Base-by-base conservation (phyloP, 2,329 filamentous ascomycete species). In the Dothidotthia symphoricarpi region DNA sequence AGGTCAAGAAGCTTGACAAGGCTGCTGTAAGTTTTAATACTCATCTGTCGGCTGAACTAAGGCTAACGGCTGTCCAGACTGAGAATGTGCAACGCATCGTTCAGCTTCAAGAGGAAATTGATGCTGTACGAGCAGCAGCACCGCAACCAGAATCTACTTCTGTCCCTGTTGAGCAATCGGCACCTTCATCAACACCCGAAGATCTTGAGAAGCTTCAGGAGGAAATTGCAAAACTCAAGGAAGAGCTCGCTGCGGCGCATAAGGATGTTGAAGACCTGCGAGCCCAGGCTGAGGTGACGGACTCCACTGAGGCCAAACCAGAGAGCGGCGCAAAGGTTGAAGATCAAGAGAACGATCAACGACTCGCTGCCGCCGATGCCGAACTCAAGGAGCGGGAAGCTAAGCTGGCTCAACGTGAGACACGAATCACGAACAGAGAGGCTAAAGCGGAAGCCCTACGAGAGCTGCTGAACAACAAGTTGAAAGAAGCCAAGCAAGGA, bases 401-500 rank as follows among this genome's bases (percentile, higher is more conserved):
- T 5, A 46, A 58, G 28, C 33, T 61, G 7, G 45, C 53, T 63
- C 43, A 44, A 17, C 50, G 51, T 11, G 45, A 52, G 28, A 39
- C 41, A 2, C 37, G 45, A 12, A 49, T 56, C 16, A 29, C 45
- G n/a, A 43, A 39, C 13, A 45, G 47, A 14, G 49, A 59, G 22
- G 43, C 67, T n/a, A 53, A 54, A 36, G 45, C 45, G 14, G 48
- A 47, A 8, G 42, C 41, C 8, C 29, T 58, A 9, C 62, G 72
- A 1, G 75, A 77, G 36, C 78, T 82, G 43, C 71, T 85, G 12
- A 85, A 90, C 57, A 76, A 80, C 19, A 81, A 76, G 9, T 73
- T 86, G 42, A 85, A 85, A 54, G 71, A 76, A 35, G 45, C 53
- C 34, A 45, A 44, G 8, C 45, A 45, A n/a, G 48, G 53, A 24